Conservation (phyloP, 2,329 filamentous ascomycete species). For the Trichoderma sp. region DNA sequence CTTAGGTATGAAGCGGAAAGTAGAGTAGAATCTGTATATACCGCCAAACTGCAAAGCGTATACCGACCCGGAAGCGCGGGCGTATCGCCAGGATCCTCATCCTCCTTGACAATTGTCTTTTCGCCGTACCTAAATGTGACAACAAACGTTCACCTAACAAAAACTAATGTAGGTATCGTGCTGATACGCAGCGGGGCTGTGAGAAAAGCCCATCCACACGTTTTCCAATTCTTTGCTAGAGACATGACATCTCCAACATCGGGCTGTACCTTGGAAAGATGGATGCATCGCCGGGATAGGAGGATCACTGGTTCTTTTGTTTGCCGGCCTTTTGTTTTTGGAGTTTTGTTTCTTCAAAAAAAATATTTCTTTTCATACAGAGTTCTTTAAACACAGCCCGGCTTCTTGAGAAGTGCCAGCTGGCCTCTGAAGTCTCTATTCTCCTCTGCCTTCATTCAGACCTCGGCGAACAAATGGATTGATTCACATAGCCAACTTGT, state of each 20-base stretch:
- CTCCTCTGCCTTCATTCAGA: not conserved
- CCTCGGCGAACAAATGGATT: not conserved
- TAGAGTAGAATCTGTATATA: too few species aligned
- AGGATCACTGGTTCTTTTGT: not conserved
- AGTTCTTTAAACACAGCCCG: not conserved
- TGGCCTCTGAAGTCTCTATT: not conserved
- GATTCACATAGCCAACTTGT: not conserved
- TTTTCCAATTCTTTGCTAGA: not conserved
- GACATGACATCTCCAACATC: not conserved
- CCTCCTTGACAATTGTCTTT: too few species aligned
- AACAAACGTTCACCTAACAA: not conserved
- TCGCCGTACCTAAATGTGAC: too few species aligned
- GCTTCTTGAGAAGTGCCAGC: not conserved
- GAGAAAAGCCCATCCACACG: not conserved
- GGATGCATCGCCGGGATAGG: too few species aligned
- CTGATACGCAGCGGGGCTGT: not conserved
- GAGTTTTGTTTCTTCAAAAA: not conserved
- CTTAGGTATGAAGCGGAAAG: too few species aligned
- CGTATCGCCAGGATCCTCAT: too few species aligned
- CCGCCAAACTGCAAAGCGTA: too few species aligned
- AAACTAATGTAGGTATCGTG: too few species aligned
- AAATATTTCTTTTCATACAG: not conserved
- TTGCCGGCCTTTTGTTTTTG: too few species aligned
- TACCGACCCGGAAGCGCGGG: too few species aligned
- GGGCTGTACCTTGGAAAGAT: too few species aligned